Conservation (phyloP, 2,329 filamentous ascomycete species). For the Epichloe gansuensis region DNA sequence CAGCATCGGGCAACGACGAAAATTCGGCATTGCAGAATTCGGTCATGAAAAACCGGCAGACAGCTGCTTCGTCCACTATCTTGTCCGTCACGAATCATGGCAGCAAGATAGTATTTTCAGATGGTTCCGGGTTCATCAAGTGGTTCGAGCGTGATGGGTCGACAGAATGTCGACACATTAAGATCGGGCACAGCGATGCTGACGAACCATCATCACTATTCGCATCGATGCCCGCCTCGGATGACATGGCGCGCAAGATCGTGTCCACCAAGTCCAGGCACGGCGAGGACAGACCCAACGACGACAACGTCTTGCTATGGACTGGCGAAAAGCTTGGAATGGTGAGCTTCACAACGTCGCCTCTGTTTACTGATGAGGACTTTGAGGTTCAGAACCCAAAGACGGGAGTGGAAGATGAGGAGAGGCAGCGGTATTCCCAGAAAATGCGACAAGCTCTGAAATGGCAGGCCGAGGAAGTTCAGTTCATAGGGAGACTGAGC, state of each 20-base stretch:
- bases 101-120: conserved; percentile 67
- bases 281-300: conserved; percentile 25
- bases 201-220: conserved; percentile 36
- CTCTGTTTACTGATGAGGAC: conserved; percentile 35
- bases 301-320: conserved; percentile 70
- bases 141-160: conserved; percentile 83
- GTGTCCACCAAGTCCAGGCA: conserved; percentile 41
- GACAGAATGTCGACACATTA: conserved; percentile 42
- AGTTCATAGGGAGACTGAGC: conserved; percentile 56
- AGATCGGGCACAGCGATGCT: conserved; percentile 41
- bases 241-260: conserved; percentile 71
- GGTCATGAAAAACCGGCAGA: conserved; percentile 67
- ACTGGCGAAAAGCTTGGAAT: conserved; percentile 75
- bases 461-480: conserved; percentile 64
- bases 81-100: conserved; percentile 74
- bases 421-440: conserved; percentile 49
- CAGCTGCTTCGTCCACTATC: conserved; percentile 66
- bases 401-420: conserved; percentile 31
- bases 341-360: conserved; percentile 45
- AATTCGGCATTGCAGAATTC: conserved; percentile 27
- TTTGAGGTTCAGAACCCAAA: conserved; percentile 39
- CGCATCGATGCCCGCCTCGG: conserved; percentile 35
- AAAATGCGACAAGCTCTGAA: conserved; percentile 65
- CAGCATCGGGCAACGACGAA: conserved; percentile 13
- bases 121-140: conserved; percentile 71